Evolutionary conservation across 2,329 filamentous ascomycete species (phyloP), one percentile per base, ranked within the genome.

Genomic region (Fusarium sp.): DNA sequence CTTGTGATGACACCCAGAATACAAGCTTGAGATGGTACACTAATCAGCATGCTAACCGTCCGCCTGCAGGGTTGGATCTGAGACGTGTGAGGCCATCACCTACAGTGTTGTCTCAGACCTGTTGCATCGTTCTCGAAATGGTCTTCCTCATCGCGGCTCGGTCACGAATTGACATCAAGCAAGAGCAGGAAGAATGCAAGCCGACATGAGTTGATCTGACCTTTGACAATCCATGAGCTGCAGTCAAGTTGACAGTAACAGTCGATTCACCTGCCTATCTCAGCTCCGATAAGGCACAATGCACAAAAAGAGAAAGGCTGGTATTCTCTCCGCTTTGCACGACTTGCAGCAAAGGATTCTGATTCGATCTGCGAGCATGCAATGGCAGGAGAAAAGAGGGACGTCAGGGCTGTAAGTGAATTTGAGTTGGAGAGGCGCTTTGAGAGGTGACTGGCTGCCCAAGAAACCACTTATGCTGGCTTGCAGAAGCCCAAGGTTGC

Each of bases 341-440:
- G 72, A 63, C 63, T 51, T 73, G 63, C 64, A 74, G 72, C 48
- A 62, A 58, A 49, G 21, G 55, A 56, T 54, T 61, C 43, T 74
- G 73, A 72, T 73, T 72, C 58, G 71, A 56, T 72, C 68, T 62
- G 57, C 49, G 56, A 59, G 49, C 43, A 64, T 74, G 69, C 61
- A 72, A 59, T 64, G 65, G 59, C 27, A 70, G 58, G 64, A 59
- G 56, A 63, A 66, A 68, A 67, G 67, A 69, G 62, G 63, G 60
- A 51, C 48, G 42, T 37, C 57, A 70, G 58, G 63, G 63, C 30
- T 59, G 53, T 37, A 57, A 72, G 48, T 23, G 50, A 64, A 55
- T 47, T 46, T 43, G 62, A 62, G 60, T 63, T 56, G 68, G 66
- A 68, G 61, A 58, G 63, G 66, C 27, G 45, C 63, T 43, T 64